Base-by-base conservation (phyloP, 2,329 filamentous ascomycete genomes). In the Metarhizium rileyi region DNA sequence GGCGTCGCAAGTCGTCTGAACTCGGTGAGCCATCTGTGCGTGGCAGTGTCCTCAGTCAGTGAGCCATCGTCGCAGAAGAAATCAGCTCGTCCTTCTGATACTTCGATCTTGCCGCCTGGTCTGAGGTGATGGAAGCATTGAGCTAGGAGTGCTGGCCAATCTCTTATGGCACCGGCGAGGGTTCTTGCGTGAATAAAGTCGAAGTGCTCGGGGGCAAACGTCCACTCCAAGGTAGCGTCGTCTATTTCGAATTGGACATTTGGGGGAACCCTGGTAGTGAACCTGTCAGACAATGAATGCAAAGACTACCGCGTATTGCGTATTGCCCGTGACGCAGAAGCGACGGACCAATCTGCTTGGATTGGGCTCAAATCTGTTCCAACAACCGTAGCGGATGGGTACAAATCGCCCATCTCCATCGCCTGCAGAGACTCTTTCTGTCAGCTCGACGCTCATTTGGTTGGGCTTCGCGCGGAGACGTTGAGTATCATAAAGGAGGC, bases 381-480 rank as follows among this genome's bases (percentile, higher is more conserved):
- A 7, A 56, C 56, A 1, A 62, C 51, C 27, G 58, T 47, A 12
- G 60, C 56, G 7, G 53, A 52, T 5, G 59, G 59, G 30, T 53
- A 54, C 16, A 46, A 5, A 42, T 62, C 60, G 9, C 55, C 59
- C 3, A 60, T 53, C 49, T 76, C 75, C 48, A 80, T 77, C 4
- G 76, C 72, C 77, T 47, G 16, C 18, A 40, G 18, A 22, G 5
- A 6, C 18, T 20, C 18, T 20, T 22, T 5, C 27, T 5, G 27
- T 28, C 27, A 28, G 27, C 27, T n/a, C n/a, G n/a, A n/a, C n/a
- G n/a, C n/a, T n/a, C n/a, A n/a, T n/a, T n/a, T n/a, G n/a, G n/a
- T n/a, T n/a, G n/a, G n/a, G n/a, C n/a, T n/a, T n/a, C n/a, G n/a
- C n/a, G n/a, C n/a, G n/a, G n/a, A n/a, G n/a, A n/a, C n/a, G n/a